A percentile compares a stretch with the other conserved stretches of the same genome.
phyloP scores from a whole-genome alignment of 2,329 filamentous ascomycete species.

The Ophiosphaerella herpotricha region DNA sequence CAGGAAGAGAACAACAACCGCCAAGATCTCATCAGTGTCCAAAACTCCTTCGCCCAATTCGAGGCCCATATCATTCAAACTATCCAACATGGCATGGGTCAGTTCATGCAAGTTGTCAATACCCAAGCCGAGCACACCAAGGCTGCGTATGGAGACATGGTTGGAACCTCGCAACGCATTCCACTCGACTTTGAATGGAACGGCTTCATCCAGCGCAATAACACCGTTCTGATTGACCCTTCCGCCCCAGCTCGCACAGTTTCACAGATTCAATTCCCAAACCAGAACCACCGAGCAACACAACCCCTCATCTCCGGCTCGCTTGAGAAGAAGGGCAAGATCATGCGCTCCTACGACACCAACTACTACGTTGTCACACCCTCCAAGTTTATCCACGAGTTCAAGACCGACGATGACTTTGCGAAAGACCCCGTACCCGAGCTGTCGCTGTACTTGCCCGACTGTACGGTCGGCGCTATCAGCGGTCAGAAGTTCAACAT shows the following conservation, averaged over 20 bases:
- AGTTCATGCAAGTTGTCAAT: slow-evolving; percentile 80
- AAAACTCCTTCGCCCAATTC: slow-evolving; percentile 85
- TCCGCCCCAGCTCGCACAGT: slow-evolving; percentile 74
- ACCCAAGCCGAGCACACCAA: slow-evolving; percentile 82
- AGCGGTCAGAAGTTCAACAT: slow-evolving; percentile 87
- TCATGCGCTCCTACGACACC: slow-evolving; percentile 79
- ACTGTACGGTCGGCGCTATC: slow-evolving; percentile 75
- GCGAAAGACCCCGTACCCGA: slow-evolving; percentile 78
- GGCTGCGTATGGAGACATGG: slow-evolving; percentile 81
- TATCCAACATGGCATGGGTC: slow-evolving; percentile 78
- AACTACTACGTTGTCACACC: slow-evolving; percentile 91
- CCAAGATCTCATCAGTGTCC: slow-evolving; percentile 88
- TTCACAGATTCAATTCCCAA: slow-evolving; percentile 78
- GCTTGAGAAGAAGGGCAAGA: slow-evolving; percentile 87
- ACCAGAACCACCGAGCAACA: slow-evolving; percentile 81
- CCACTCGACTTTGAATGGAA: slow-evolving; percentile 90
- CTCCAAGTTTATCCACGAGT: slow-evolving; percentile 89
- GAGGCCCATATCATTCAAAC: slow-evolving; percentile 84
- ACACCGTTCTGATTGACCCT: slow-evolving; percentile 76
- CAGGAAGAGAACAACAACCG: slow-evolving; percentile 95
- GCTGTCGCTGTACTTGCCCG: slow-evolving; percentile 87
- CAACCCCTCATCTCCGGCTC: slow-evolving; percentile 84
- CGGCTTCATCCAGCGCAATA: slow-evolving; percentile 75
- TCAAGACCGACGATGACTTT: slow-evolving; percentile 85
- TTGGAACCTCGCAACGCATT: slow-evolving; percentile 75